Percentiles rank a stretch among this genome's conserved stretches.
Evolutionary conservation across 352 stramenopile species (phyloP).

Genomic region (Globisporangium orthogonon): DNA sequence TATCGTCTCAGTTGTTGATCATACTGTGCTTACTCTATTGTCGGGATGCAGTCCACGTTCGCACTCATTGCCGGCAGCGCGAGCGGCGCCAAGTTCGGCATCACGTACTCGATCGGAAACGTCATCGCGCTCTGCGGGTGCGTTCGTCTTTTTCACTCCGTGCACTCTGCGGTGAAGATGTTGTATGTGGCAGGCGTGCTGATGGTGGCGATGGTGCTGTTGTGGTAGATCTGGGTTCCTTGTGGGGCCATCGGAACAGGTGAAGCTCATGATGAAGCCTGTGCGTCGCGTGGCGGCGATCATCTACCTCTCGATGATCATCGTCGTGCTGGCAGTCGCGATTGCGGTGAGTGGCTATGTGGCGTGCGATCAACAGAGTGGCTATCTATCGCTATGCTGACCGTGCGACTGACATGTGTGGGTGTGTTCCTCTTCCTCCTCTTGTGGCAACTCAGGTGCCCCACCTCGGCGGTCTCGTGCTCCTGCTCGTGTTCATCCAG

Average conservation of each 20-base stretch:
- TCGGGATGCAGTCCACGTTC: slow-evolving; percentile 56
- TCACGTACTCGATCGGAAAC: slow-evolving; percentile 80
- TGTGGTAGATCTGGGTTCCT: slow-evolving; percentile 65
- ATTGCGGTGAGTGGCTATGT: slow-evolving; percentile 34
- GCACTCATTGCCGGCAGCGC: slow-evolving; percentile 58
- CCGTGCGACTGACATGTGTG: background rate
- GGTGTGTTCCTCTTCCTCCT: background rate
- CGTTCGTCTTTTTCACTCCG: slow-evolving; percentile 3
- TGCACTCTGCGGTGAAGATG: background rate
- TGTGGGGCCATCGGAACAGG: slow-evolving; percentile 69
- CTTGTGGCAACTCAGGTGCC: slow-evolving; percentile 27
- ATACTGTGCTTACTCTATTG: background rate
- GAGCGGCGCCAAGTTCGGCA: slow-evolving; percentile 72
- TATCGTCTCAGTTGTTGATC: background rate
- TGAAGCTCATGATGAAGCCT: slow-evolving; percentile 87
- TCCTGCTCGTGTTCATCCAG: slow-evolving; percentile 76
- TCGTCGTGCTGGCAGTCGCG: slow-evolving; percentile 62
- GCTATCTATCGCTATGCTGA: too few species aligned
- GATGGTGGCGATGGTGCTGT: background rate
- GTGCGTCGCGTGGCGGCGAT: slow-evolving; percentile 61
- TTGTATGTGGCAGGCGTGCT: background rate
- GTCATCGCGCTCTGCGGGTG: slow-evolving; percentile 81
- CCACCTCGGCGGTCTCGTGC: slow-evolving; percentile 61
- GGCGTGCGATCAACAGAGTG: too few species aligned
- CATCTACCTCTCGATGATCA: slow-evolving; percentile 77